phyloP scores from a whole-genome alignment of 495 filamentous ascomycete species.

The Terfezia boudieri region DNA sequence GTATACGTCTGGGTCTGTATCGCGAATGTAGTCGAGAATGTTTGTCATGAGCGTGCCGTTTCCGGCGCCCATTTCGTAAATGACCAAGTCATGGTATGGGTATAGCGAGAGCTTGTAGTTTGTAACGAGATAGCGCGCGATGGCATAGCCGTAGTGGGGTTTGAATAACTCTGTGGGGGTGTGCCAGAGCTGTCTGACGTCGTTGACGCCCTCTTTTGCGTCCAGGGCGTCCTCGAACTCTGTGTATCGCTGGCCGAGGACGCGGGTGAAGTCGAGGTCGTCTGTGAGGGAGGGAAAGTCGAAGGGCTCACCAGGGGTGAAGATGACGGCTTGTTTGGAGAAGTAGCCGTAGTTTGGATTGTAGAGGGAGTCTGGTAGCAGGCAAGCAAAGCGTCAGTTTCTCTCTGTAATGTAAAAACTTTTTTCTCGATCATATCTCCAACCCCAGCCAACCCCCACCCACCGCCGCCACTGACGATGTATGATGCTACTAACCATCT shows the following conservation, averaged over 20 bases:
- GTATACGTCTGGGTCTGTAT: slow-evolving; percentile 76
- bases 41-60: slow-evolving; percentile 97
- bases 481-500: slow-evolving; percentile 38
- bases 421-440: too few relatives aligned
- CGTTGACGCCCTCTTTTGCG: slow-evolving; percentile 34
- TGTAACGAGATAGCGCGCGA: slow-evolving; percentile 76
- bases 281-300: slow-evolving; percentile 60
- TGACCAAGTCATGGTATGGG: slow-evolving; percentile 89
- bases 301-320: slow-evolving; percentile 82
- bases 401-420: too few relatives aligned
- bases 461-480: too few relatives aligned
- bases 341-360: slow-evolving; percentile 98
- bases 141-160: slow-evolving; percentile 90
- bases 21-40: slow-evolving; percentile 87
- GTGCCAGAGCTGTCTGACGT: slow-evolving; percentile 86
- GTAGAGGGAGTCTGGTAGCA: slow-evolving; percentile 60
- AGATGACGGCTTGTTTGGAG: slow-evolving; percentile 90
- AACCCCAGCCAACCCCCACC: too few relatives aligned
- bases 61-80: slow-evolving; percentile 96
- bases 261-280: slow-evolving; percentile 56
- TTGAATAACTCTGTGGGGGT: slow-evolving; percentile 94
- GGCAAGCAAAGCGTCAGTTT: too few relatives aligned
- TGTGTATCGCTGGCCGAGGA: slow-evolving; percentile 57
- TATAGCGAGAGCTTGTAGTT: slow-evolving; percentile 90
- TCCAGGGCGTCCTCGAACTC: slow-evolving; percentile 82